Evolutionary conservation across 108 stramenopile species (phyloP).

Genomic region (Pseudonitzschia delicatissima): DNA sequence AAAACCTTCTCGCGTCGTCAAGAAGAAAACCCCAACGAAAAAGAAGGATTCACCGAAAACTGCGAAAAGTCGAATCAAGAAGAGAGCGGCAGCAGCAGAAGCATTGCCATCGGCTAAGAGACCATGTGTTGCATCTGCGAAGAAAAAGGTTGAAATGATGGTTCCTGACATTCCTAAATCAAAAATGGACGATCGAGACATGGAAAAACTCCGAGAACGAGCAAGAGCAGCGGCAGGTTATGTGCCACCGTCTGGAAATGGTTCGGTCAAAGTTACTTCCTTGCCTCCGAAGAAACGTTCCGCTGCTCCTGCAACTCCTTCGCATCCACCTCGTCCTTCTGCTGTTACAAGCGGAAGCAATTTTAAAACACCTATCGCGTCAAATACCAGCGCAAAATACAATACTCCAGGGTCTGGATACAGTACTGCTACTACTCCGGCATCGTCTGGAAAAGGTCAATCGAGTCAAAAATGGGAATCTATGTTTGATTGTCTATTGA

Average conservation of each 20-base stretch:
- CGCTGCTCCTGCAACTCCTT: slow-evolving; percentile 26
- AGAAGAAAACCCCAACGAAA: neutral
- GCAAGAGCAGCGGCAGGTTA: slow-evolving; percentile 82
- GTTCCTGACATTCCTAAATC: slow-evolving; percentile 39
- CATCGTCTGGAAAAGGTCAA: slow-evolving; percentile 35
- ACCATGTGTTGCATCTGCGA: neutral
- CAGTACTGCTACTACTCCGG: slow-evolving; percentile 28
- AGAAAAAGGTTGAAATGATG: neutral
- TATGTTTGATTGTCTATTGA: slow-evolving; percentile 74
- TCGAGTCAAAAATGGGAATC: slow-evolving; percentile 86
- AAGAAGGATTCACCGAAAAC: neutral
- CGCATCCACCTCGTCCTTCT: slow-evolving; percentile 12
- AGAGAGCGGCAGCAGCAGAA: neutral
- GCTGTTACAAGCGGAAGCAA: neutral
- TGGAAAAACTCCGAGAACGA: slow-evolving; percentile 65
- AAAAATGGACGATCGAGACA: slow-evolving; percentile 58
- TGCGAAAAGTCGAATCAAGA: neutral
- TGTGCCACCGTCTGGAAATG: slow-evolving; percentile 39
- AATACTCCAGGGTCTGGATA: slow-evolving; percentile 13
- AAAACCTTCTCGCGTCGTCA: neutral
- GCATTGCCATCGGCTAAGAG: neutral
- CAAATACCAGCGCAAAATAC: slow-evolving; percentile 19
- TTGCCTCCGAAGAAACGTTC: slow-evolving; percentile 41
- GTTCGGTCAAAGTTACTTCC: slow-evolving; percentile 8
- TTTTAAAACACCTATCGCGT: slow-evolving; percentile 26